Percentiles rank a stretch among this genome's conserved stretches.
These are phyloP conservation scores for Achlya hypogyna DNA, from an alignment of 352 stramenopile genomes.

Conservation along the genomic window DNA sequence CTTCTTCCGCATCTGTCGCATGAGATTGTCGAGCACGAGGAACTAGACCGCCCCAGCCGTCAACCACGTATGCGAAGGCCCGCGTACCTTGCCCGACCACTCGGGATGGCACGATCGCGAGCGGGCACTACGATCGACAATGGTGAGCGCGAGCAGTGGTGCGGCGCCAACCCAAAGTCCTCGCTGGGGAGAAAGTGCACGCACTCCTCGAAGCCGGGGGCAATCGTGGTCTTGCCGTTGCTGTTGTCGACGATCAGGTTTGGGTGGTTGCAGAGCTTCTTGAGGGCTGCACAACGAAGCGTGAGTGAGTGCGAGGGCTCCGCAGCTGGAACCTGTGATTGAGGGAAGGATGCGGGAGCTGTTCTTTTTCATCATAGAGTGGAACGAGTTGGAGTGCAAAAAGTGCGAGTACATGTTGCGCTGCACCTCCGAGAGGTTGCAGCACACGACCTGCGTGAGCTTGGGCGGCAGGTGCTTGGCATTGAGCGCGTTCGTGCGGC, in stretches of 20 bases:
- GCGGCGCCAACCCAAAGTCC: not conserved
- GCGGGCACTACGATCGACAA: slow-evolving; percentile 29
- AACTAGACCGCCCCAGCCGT: slow-evolving; percentile 27
- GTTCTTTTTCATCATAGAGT: slow-evolving; percentile 93
- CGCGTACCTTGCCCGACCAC: slow-evolving; percentile 76
- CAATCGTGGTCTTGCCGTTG: slow-evolving; percentile 67
- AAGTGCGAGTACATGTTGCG: slow-evolving; percentile 96
- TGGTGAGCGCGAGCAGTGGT: not conserved
- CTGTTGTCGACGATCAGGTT: slow-evolving; percentile 83
- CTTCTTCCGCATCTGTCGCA: slow-evolving; percentile 92
- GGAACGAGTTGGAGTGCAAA: slow-evolving; percentile 89
- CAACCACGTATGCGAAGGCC: not conserved
- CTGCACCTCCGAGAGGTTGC: slow-evolving; percentile 92
- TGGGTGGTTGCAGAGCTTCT: slow-evolving; percentile 98
- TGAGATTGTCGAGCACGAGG: slow-evolving; percentile 92
- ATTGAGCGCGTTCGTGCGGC: slow-evolving; percentile 97
- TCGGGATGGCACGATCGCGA: slow-evolving; percentile 72
- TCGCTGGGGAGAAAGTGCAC: slow-evolving; percentile 14
- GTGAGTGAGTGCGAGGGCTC: not conserved
- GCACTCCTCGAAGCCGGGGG: slow-evolving; percentile 72
- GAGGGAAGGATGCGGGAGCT: slow-evolving; percentile 82
- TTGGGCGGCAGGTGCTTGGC: slow-evolving; percentile 97
- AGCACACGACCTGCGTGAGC: slow-evolving; percentile 98
- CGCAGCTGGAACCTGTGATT: slow-evolving; percentile 37
- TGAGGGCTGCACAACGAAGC: slow-evolving; percentile 48